Percentiles rank a stretch among this genome's conserved stretches.
phyloP scores from a whole-genome alignment of 2,329 filamentous ascomycete species.

The Aureobasidium musti region DNA sequence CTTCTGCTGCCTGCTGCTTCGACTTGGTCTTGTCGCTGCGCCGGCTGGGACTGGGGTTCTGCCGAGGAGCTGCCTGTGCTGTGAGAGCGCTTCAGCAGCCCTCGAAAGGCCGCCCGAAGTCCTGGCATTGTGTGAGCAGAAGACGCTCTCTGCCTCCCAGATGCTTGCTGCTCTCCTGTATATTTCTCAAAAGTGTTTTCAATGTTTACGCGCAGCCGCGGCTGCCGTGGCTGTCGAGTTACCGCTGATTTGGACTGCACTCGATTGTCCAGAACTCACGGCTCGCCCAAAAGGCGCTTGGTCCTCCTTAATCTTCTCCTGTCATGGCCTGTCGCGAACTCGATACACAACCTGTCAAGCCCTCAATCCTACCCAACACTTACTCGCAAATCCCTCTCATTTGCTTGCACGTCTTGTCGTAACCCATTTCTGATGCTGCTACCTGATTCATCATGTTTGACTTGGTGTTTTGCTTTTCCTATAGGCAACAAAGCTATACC shows the following conservation, averaged over 20 bases:
- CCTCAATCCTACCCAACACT: background rate
- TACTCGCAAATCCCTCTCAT: background rate
- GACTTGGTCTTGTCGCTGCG: background rate
- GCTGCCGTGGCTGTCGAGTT: background rate
- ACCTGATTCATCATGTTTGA: background rate
- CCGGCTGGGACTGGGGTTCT: slow-evolving; percentile 17
- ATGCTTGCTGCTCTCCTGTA: background rate
- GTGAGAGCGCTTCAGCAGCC: slow-evolving; percentile 14
- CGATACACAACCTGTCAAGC: background rate
- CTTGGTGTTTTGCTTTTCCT: slow-evolving; percentile 4
- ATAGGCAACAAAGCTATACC: background rate
- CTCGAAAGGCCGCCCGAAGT: slow-evolving; percentile 11
- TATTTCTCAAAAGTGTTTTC: background rate
- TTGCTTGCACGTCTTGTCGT: background rate
- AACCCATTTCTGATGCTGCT: background rate
- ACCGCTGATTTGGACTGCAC: slow-evolving; percentile 13
- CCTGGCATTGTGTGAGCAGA: slow-evolving; percentile 3
- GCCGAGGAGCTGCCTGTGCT: slow-evolving; percentile 26
- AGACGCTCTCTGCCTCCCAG: background rate
- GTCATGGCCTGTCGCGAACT: slow-evolving; percentile 5
- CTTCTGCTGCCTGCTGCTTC: slow-evolving; percentile 13
- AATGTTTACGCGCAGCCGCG: slow-evolving; percentile 7
- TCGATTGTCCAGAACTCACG: slow-evolving; percentile 15
- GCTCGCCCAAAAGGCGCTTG: background rate
- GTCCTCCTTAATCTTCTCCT: slow-evolving; percentile 28